Evolutionary conservation across 2,329 filamentous ascomycete genomes (phyloP).

Genomic region (Alternaria triticina): DNA sequence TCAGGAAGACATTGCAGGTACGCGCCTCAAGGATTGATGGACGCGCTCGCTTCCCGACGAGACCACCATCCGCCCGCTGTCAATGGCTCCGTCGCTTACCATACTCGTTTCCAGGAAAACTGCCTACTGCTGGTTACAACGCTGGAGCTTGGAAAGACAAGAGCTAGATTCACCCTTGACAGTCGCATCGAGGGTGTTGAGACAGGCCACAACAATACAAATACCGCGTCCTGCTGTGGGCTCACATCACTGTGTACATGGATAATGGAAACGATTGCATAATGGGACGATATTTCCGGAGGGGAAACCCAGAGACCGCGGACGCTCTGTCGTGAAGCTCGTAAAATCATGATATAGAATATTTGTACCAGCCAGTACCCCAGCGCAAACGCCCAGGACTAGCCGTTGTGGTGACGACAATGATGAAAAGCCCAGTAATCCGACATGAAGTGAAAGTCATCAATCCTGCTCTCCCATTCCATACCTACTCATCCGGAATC

Average conservation of each 20-base stretch:
- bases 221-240: neutral
- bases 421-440: neutral
- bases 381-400: neutral
- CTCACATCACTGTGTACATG: neutral
- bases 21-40: slow-evolving; percentile 71
- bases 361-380: neutral
- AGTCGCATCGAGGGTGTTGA: neutral
- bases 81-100: slow-evolving; percentile 26
- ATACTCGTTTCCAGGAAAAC: slow-evolving; percentile 24
- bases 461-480: neutral
- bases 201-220: neutral
- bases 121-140: slow-evolving; percentile 11
- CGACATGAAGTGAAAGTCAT: neutral
- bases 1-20: slow-evolving; percentile 77
- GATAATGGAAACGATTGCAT: neutral
- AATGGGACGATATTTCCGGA: neutral
- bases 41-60: slow-evolving; percentile 1
- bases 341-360: neutral
- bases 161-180: neutral
- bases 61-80: slow-evolving; percentile 3
- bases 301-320: neutral
- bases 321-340: neutral
- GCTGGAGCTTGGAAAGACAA: slow-evolving; percentile 11
- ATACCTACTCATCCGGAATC: slow-evolving; percentile 28
- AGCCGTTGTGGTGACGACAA: neutral